Base-by-base conservation (phyloP, 768 basidiomycete species). In the Rhizopogon salebrosus region DNA sequence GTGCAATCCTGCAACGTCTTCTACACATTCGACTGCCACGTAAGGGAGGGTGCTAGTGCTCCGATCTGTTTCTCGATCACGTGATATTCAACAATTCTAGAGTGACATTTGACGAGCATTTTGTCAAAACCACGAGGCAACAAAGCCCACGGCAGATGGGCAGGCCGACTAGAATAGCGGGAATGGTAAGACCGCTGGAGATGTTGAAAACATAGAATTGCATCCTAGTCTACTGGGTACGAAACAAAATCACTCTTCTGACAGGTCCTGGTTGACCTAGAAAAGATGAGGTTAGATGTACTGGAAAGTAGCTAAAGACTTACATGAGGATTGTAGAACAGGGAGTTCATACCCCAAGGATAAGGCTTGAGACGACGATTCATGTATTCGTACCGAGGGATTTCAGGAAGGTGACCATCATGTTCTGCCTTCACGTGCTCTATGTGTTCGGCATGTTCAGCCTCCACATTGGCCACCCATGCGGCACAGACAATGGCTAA, bases 341-440 rank as follows among this genome's bases (percentile, higher is more conserved):
- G 77, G 13, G 80, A 78, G 80, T 93, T 93, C 61, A 59, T 69
- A 22, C 91, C 91, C 91, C 91, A 93, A 18, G 91, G 91, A 78
- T 79, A 93, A 37, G 90, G 87, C 69, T 89, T 90, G 54, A 67
- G 66, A 55, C 91, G 76, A 62, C 75, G 80, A 74, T 92, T 91
- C 69, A 93, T 62, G 74, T 85, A 89, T 39, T 89, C 80, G 62
- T 83, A 93, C n/a, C 71, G 72, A 39, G 90, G 88, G 26, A 76
- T 69, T 57, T 85, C 80, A 52, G 88, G 87, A 49, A 89, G 77
- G 52, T 79, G 73, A 36, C 89, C 89, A 40, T 77, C 82, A 66
- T 92, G 83, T 71, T 87, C 85, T 35, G 79, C 74, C 63, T 79
- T 84, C 69, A 87, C 63, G 64, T 89, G 89, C 35, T 83, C 80